phyloP scores from a whole-genome alignment of 1,139 yeast species.

The Blastobotrys niveus region DNA sequence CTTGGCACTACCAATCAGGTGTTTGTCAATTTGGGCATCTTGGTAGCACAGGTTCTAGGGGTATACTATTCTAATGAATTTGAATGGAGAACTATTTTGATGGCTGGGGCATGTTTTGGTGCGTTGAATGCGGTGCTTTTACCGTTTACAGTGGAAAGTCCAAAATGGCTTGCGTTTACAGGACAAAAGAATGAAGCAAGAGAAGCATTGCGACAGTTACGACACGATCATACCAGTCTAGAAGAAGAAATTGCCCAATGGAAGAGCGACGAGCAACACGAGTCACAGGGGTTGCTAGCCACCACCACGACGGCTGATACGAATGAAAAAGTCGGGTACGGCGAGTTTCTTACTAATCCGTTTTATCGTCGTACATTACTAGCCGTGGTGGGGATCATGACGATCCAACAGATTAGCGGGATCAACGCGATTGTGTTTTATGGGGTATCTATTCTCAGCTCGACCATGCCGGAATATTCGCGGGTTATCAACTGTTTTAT shows the following conservation, averaged over 20 bases:
- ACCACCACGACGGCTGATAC: constrained; percentile 7
- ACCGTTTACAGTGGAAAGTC: constrained; percentile 63
- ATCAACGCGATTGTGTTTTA: constrained; percentile 87
- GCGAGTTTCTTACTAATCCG: constrained; percentile 46
- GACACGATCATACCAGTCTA: constrained; percentile 16
- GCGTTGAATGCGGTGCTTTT: constrained; percentile 43
- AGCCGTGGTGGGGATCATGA: constrained; percentile 67
- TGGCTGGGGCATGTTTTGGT: constrained; percentile 55
- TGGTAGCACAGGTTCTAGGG: constrained; percentile 71
- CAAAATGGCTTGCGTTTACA: constrained; percentile 60
- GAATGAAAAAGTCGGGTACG: constrained; percentile 25
- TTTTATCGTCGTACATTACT: constrained; percentile 53
- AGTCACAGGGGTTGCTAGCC: constrained; percentile 1
- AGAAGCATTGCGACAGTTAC: constrained; percentile 26
- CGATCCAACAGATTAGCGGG: constrained; percentile 91
- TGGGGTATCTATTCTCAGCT: constrained; percentile 75
- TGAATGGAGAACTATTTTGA: constrained; percentile 67
- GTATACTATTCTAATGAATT: constrained; percentile 56
- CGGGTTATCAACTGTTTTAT: constrained; percentile 67
- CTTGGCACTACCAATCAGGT: constrained; percentile 88
- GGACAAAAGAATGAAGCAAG: constrained; percentile 38
- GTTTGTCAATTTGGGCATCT: constrained; percentile 75
- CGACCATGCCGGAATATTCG: constrained; percentile 64
- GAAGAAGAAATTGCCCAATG: constrained; percentile 27
- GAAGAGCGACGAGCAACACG: constrained; percentile 13